Percentiles rank a stretch among this genome's conserved stretches.
These are phyloP conservation scores for Plasmodium gaboni DNA, from an alignment of 169 alveolate genomes.

Conservation along the genomic window DNA sequence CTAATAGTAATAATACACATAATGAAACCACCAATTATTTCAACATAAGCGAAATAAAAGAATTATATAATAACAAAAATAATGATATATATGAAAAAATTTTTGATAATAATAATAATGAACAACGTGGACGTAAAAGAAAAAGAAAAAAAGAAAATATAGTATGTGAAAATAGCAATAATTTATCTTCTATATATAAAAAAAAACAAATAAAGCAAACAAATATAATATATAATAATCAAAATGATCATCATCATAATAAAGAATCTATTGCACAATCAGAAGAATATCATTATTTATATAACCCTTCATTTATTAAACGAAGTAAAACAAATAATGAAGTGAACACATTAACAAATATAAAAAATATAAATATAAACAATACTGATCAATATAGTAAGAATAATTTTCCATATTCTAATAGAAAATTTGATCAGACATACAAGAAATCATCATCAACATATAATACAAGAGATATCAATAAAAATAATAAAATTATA, in stretches of 20 bases:
- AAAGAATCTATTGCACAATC: constrained; percentile 3
- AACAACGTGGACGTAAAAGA: constrained; percentile 3
- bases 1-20: constrained; percentile 8
- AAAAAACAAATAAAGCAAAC: constrained; percentile 7
- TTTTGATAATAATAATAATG: constrained; percentile 15
- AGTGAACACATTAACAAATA: neutral
- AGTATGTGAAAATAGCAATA: neutral
- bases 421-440: constrained; percentile 35
- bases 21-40: constrained; percentile 43
- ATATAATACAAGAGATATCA: neutral
- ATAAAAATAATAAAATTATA: neutral
- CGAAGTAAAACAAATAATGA: constrained; percentile 1
- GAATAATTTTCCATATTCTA: constrained; percentile 9
- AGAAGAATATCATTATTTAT: neutral
- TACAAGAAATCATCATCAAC: constrained; percentile 19
- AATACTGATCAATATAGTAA: neutral
- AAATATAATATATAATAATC: neutral
- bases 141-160: constrained; percentile 40
- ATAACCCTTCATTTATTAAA: constrained; percentile 2
- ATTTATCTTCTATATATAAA: neutral
- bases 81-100: constrained; percentile 33
- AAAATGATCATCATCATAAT: neutral
- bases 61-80: constrained; percentile 15
- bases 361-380: neutral
- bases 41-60: constrained; percentile 41